These are phyloP conservation scores for Nicotiana tomentosiformis DNA, from an alignment of 257 asterid genomes.

Conservation along the genomic window DNA sequence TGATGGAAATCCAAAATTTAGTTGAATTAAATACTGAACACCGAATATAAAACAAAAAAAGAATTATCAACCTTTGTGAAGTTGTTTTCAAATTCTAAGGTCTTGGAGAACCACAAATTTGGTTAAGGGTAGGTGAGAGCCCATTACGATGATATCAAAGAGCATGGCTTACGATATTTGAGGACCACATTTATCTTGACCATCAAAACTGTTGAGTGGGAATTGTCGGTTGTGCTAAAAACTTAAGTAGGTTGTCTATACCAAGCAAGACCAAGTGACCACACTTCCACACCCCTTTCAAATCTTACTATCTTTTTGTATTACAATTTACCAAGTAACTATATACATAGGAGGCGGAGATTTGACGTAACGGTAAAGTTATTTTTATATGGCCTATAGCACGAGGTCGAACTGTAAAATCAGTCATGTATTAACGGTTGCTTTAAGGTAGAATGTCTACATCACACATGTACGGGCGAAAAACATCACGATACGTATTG, in stretches of 20 bases:
- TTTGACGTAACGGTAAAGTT: too few species aligned
- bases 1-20: too few species aligned
- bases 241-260: not conserved
- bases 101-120: not conserved
- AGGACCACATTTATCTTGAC: not conserved
- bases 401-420: too few species aligned
- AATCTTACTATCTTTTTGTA: not conserved
- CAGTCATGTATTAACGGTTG: too few species aligned
- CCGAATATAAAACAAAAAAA: too few species aligned
- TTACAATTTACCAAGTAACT: not conserved
- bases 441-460: too few species aligned
- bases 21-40: too few species aligned
- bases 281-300: not conserved
- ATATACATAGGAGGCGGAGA: rapidly evolving
- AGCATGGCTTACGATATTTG: not conserved
- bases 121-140: not conserved
- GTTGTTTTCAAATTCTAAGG: not conserved
- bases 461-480: too few species aligned
- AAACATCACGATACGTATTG: too few species aligned
- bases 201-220: slow-evolving; percentile 2
- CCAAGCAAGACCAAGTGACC: not conserved
- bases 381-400: too few species aligned
- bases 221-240: not conserved
- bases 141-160: not conserved
- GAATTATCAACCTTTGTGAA: not conserved